Evolutionary conservation across 1,284 basidiomycete species (phyloP).

Genomic region (Irpex sp.): DNA sequence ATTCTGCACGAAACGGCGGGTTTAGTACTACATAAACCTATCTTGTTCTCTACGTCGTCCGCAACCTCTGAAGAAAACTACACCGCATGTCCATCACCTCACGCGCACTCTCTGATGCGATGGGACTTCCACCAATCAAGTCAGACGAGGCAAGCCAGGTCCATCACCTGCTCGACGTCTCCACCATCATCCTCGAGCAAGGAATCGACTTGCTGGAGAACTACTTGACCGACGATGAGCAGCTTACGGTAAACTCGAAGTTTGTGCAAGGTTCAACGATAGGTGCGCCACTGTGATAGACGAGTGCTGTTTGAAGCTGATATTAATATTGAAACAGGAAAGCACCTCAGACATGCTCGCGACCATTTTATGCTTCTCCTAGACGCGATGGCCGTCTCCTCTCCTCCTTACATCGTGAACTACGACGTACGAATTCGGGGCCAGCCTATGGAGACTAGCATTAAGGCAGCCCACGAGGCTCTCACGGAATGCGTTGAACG

Average conservation of each 20-base stretch:
- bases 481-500: slow-evolving; percentile 52
- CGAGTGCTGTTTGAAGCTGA: too few species aligned
- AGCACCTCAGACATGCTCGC: slow-evolving; percentile 77
- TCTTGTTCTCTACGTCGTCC: too few species aligned
- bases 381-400: slow-evolving; percentile 44
- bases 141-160: slow-evolving; percentile 18
- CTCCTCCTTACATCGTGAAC: slow-evolving; percentile 52
- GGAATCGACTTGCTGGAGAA: slow-evolving; percentile 68
- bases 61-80: background rate
- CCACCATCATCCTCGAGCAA: slow-evolving; percentile 61
- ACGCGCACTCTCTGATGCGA: background rate
- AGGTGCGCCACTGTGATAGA: slow-evolving; percentile 37
- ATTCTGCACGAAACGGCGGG: background rate
- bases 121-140: background rate
- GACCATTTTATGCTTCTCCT: slow-evolving; percentile 74
- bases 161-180: slow-evolving; percentile 58
- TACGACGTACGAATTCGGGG: slow-evolving; percentile 76
- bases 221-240: slow-evolving; percentile 59
- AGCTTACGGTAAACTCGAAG: slow-evolving; percentile 62
- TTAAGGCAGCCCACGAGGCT: slow-evolving; percentile 53
- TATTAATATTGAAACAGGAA: slow-evolving; percentile 46
- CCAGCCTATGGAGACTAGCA: slow-evolving; percentile 76
- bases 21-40: background rate
- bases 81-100: background rate
- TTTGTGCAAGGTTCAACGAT: slow-evolving; percentile 81